Evolutionary conservation across 2,329 filamentous ascomycete species (phyloP), one percentile per base, ranked within the genome.

Genomic region (Ascochyta pisi): DNA sequence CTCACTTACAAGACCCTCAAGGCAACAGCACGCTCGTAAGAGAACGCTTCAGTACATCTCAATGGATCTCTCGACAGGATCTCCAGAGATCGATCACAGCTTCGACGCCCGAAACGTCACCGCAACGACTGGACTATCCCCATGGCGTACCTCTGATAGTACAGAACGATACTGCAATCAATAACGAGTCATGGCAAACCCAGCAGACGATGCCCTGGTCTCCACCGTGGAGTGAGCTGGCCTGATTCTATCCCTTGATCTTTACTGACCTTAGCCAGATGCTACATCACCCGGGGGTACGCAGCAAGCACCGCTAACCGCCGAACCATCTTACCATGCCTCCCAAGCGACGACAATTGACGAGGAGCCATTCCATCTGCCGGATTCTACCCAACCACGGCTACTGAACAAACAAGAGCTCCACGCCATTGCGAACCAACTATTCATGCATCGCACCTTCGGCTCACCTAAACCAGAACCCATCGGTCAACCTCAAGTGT

Each of bases 401-500:
- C 43, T 46, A 12, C 6, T 50, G 4, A 41, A 37, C 13, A 35
- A 42, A 26, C 19, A 51, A 10, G 19, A 61, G 9, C 56, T 67
- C 2, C 42, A 34, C 19, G 10, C 29, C n/a, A 52, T 66, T 24
- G 38, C 57, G 23, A 37, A 74, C 19, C 37, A 58, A 26, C 54
- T 66, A 9, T 50, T 51, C 26, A 40, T 57, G 15, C 57, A 60
- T 40, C 57, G 61, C 9, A 54, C 60, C 4, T 31, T 33, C 12
- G 57, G 49, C 60, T 63, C 72, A 71, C 73, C 33, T 6, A 73
- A 70, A 46, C 74, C 74, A 6, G 43, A 63, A 4, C 74, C 79
- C 6, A 42, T 49, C 16, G 70, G 71, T 16, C 54, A 69, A 16
- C 84, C 85, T 6, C 72, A 76, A 10, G 81, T 86, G 0, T 89